Evolutionary conservation across 2,329 filamentous ascomycete genomes (phyloP), one percentile per base, ranked within the genome.

Genomic region (Botrytis hyacinthi): DNA sequence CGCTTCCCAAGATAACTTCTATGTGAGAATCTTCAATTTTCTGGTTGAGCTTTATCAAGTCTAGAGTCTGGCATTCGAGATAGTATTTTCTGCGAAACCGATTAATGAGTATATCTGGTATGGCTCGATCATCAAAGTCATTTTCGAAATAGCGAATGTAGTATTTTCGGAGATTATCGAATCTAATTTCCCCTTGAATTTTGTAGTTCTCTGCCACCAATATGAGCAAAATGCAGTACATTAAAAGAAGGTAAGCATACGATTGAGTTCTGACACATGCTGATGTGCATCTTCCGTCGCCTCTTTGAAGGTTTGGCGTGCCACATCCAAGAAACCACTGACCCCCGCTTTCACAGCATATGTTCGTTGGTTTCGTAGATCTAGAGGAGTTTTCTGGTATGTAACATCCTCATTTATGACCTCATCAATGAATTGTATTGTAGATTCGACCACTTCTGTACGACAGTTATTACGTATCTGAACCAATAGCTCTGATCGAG

Each of bases 301-400:
- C 81, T 98, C 95, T 78, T 96, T 97, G 83, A 96, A 98, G 0
- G 93, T 94, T 78, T 94, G 92, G 8, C 95, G 89, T 48, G 94
- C 93, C 54, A 98, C 92, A 82, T 98, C 95, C 6, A 98, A 88
- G 73, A 98, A 87, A 3, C 93, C 93, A 78, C 93, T 94, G 60
- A 96, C 90, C 0, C 93, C 93, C 63, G 93, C 90, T 84, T 92
- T 96, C 46, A 98, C 91, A 35, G 95, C 95, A 83, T 97, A 98
- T 0, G 92, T 93, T 76, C 95, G 87, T 80, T 98, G 95, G 75
- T 98, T 97, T 22, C 95, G 89, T 73, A 97, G 85, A 75, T 98
- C 95, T 7, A 98, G 86, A 0, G 96, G 92, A 35, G 91, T 89
- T 65, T 87, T 93, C 74, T 93, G 92, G 77, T 92, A 97, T 0